Percentiles rank a stretch among this genome's conserved stretches.
Evolutionary conservation across 192 early-diverging fungal genomes (phyloP).

Genomic region (Borealophlyctis nickersoniae): DNA sequence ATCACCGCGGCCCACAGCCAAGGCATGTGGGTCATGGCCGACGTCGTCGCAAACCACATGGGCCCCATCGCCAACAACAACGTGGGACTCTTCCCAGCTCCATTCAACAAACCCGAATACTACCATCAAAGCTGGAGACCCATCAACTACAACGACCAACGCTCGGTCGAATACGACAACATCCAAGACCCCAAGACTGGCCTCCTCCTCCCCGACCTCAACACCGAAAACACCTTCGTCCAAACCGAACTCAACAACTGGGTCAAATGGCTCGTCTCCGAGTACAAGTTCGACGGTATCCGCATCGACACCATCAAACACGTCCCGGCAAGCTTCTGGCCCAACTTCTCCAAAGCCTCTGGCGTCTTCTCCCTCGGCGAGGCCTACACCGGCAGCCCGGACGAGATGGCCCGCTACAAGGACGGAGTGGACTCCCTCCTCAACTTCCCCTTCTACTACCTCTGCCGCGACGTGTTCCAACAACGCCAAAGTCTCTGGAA

Average conservation of each 20-base stretch:
- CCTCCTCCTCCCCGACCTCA: constrained; percentile 21
- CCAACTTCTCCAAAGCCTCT: constrained; percentile 4
- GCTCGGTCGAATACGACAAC: constrained; percentile 25
- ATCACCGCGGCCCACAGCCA: constrained; percentile 35
- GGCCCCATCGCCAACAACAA: constrained; percentile 28
- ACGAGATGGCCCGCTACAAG: constrained; percentile 18
- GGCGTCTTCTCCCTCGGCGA: constrained; percentile 10
- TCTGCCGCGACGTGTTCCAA: constrained; percentile 2
- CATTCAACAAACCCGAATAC: constrained; percentile 31
- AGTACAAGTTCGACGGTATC: constrained; percentile 42
- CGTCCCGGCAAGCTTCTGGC: constrained; percentile 39
- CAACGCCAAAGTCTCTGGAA: constrained; percentile 7
- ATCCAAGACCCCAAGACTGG: constrained; percentile 20
- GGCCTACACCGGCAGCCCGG: constrained; percentile 13
- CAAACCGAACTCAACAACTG: constrained; percentile 17
- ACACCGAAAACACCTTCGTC: constrained; percentile 41
- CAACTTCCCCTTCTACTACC: constrained; percentile 11
- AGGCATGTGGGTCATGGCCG: constrained; percentile 37
- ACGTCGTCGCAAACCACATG: constrained; percentile 43
- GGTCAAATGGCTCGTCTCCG: constrained; percentile 21
- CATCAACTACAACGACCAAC: constrained; percentile 31
- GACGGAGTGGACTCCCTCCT: constrained; percentile 1
- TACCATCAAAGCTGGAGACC: constrained; percentile 16
- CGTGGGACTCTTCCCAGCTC: constrained; percentile 1
- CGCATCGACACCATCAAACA: constrained; percentile 46